Evolutionary conservation across 352 stramenopile species (phyloP), one percentile per base, ranked within the genome.

Genomic region (Phytophthora europaea): DNA sequence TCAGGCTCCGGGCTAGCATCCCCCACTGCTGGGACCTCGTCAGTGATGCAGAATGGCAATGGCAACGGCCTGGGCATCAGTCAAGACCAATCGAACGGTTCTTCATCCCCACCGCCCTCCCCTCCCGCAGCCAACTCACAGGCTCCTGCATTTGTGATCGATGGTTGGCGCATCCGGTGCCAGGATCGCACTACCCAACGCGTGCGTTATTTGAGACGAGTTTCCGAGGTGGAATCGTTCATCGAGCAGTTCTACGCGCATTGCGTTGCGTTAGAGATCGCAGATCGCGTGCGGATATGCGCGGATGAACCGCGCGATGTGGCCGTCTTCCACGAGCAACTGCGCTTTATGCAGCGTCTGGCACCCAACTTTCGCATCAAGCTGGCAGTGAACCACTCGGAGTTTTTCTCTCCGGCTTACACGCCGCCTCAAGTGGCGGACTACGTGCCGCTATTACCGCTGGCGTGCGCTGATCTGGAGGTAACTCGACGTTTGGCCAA

Each of bases 91-190:
- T 34, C 51, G 16, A 71, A 70, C 15, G 15, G 22, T 26, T 51
- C 67, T 8, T 67, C 58, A 31, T 61, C 61, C 6, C 63, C 61
- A 7, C 48, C 65, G 13, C 47, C 65, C n/a, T 68, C 70, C n/a
- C 34, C 65, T 3, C n/a, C 72, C 3, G 22, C 34, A 26, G 16
- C 62, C 22, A 64, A 60, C 52, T 70, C 65, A 28, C 61, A 79
- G 57, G n/a, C 65, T 43, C 66, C 72, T 26, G 43, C 67, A 3
- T 84, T 81, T 71, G 70, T 81, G 51, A 74, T 92, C 22, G 88
- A 93, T 58, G 75, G 75, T 23, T 94, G 88, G 86, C 86, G 88
- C 2, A 91, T 94, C 50, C 83, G 88, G 22, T 94, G 84, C 64
- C 65, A 86, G 22, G 68, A 89, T 43, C 79, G 82, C 26, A 78